These are phyloP conservation scores for Penicillium nordicum DNA, from an alignment of 2,329 filamentous ascomycete species.

Conservation along the genomic window DNA sequence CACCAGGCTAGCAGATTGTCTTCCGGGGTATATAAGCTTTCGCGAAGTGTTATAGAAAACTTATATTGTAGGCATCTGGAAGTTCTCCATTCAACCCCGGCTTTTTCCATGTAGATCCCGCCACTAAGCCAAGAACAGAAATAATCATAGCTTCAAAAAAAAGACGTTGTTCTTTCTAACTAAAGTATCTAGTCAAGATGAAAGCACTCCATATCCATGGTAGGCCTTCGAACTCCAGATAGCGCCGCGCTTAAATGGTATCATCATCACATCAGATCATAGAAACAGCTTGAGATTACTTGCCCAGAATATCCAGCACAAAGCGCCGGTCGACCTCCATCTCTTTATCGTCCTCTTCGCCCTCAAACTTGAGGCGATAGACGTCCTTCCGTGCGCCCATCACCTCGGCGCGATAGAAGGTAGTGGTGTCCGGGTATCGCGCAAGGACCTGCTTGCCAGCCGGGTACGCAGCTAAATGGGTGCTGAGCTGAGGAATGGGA, in stretches of 20 bases:
- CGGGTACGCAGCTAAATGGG: slow-evolving; percentile 59
- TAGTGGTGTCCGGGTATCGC: slow-evolving; percentile 77
- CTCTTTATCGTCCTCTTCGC: slow-evolving; percentile 69
- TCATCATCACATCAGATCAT: slow-evolving; percentile 26
- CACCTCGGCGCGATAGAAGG: slow-evolving; percentile 80
- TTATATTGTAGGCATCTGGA: not conserved
- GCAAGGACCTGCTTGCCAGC: slow-evolving; percentile 71
- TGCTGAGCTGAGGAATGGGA: slow-evolving; percentile 62
- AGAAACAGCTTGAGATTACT: slow-evolving; percentile 26
- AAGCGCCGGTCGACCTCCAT: slow-evolving; percentile 73
- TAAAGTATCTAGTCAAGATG: slow-evolving; percentile 9
- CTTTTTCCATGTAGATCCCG: not conserved
- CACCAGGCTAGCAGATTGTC: slow-evolving; percentile 50
- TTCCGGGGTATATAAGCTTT: slow-evolving; percentile 54
- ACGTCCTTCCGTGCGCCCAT: slow-evolving; percentile 60
- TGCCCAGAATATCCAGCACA: slow-evolving; percentile 67
- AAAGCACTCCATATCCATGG: slow-evolving; percentile 6
- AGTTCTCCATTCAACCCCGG: not conserved
- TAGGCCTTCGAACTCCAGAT: slow-evolving; percentile 18
- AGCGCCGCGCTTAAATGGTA: slow-evolving; percentile 29
- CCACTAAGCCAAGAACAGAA: slow-evolving; percentile 8
- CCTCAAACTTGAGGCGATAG: slow-evolving; percentile 68
- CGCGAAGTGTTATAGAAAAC: slow-evolving; percentile 37
- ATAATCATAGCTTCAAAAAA: not conserved
- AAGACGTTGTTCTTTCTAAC: not conserved